These are phyloP conservation scores for Nymphaea thermarum DNA, from an alignment of 164 flowering plant species.

Conservation along the genomic window DNA sequence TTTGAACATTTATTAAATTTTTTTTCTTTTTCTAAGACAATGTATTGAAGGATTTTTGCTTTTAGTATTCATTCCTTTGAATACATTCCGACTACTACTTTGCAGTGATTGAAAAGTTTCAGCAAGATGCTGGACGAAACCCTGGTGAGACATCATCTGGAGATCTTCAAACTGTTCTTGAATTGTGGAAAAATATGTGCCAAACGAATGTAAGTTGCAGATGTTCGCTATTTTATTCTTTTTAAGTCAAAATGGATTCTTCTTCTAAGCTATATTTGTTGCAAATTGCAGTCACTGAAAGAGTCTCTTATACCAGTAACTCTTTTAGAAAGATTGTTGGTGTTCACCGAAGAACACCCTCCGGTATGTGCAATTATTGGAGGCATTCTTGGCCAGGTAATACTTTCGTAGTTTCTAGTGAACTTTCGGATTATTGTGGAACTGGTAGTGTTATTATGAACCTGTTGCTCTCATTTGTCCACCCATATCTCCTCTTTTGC, in stretches of 20 bases:
- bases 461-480: no score
- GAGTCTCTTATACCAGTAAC: slow-evolving; percentile 64
- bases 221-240: not conserved
- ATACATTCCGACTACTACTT: not conserved
- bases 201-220: slow-evolving; percentile 33
- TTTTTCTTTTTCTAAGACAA: no score
- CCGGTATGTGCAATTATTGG: slow-evolving; percentile 91
- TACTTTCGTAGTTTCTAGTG: not conserved
- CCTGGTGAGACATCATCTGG: slow-evolving; percentile 49
- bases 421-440: no score
- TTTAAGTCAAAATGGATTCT: not conserved
- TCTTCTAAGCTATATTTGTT: not conserved
- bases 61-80: no score
- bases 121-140: slow-evolving; percentile 44
- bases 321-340: slow-evolving; percentile 61
- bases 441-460: no score
- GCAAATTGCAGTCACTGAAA: slow-evolving; percentile 37
- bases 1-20: no score
- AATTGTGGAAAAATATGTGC: slow-evolving; percentile 65
- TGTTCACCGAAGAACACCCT: slow-evolving; percentile 53
- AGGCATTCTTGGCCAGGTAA: slow-evolving; percentile 94
- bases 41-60: no score
- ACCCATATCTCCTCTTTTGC: no score
- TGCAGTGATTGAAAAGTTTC: slow-evolving; percentile 78
- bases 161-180: slow-evolving; percentile 59